Evolutionary conservation across 2,329 filamentous ascomycete genomes (phyloP).

Genomic region (Penicillium sumatraense): DNA sequence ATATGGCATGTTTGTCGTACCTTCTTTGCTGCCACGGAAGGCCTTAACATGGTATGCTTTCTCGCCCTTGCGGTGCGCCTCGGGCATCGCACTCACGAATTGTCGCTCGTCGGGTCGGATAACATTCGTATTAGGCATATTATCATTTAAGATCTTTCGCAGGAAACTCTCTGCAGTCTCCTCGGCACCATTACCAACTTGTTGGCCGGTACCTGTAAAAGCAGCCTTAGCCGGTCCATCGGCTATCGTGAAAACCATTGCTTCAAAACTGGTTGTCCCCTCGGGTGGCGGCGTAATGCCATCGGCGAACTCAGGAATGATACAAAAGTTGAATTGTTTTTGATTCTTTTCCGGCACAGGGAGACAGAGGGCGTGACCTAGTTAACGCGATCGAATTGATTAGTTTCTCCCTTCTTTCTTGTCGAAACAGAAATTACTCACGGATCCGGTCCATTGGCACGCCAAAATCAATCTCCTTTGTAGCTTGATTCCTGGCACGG

Average conservation of each 20-base stretch:
- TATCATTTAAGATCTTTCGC: constrained; percentile 53
- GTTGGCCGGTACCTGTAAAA: constrained; percentile 47
- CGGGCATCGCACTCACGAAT: constrained; percentile 63
- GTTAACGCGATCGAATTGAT: not conserved
- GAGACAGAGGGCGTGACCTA: constrained; percentile 63
- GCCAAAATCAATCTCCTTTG: constrained; percentile 59
- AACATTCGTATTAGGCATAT: constrained; percentile 52
- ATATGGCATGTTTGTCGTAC: constrained; percentile 39
- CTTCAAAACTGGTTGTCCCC: constrained; percentile 52
- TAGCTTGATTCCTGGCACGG: constrained; percentile 55
- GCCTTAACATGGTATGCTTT: constrained; percentile 68
- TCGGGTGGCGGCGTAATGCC: constrained; percentile 52
- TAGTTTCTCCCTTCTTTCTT: constrained; percentile 4
- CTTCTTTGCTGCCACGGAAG: constrained; percentile 68
- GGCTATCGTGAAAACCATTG: constrained; percentile 64
- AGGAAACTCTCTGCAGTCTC: constrained; percentile 53
- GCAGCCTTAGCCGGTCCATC: constrained; percentile 57
- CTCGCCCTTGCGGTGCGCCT: constrained; percentile 66
- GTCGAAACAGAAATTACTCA: constrained; percentile 31
- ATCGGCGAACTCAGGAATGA: constrained; percentile 59
- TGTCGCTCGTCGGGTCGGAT: constrained; percentile 60
- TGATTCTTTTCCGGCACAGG: constrained; percentile 68
- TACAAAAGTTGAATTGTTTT: constrained; percentile 65
- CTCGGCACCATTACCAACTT: constrained; percentile 48
- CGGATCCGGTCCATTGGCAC: constrained; percentile 55